Conservation (phyloP, 2,329 filamentous ascomycete species). For the Pseudogymnoascus sp. region DNA sequence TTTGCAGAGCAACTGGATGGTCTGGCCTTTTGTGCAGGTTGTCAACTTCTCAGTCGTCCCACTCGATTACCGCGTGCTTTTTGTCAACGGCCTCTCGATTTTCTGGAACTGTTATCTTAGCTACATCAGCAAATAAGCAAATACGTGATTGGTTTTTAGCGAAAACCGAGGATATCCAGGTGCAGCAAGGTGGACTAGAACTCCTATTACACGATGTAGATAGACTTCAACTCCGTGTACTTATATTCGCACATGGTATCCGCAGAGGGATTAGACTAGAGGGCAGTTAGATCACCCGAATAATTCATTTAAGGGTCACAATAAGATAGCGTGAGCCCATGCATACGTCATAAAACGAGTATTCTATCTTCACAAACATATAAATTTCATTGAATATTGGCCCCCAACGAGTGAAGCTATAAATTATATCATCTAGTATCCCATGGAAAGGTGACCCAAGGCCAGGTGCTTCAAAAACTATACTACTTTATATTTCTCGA, state of each 20-base stretch:
- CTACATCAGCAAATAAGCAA: slow-evolving; percentile 23
- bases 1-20: slow-evolving; percentile 59
- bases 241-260: background rate
- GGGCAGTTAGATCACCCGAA: background rate
- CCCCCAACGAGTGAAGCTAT: background rate
- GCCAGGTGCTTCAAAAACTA: background rate
- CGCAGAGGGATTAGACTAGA: background rate
- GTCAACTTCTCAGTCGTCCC: slow-evolving; percentile 65
- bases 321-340: background rate
- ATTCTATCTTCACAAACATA: background rate
- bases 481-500: background rate
- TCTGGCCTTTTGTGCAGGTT: slow-evolving; percentile 62
- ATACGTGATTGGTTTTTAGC: background rate
- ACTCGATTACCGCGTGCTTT: slow-evolving; percentile 57
- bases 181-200: background rate
- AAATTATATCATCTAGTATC: background rate
- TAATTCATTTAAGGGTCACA: background rate
- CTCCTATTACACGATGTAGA: background rate
- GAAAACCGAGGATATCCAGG: background rate
- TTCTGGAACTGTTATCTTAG: slow-evolving; percentile 40
- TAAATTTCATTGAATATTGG: background rate
- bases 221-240: background rate
- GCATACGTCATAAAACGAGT: background rate
- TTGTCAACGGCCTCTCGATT: slow-evolving; percentile 61
- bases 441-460: background rate